Conservation (phyloP, 176 grass and related monocot genomes). For the Pharus latifolius region DNA sequence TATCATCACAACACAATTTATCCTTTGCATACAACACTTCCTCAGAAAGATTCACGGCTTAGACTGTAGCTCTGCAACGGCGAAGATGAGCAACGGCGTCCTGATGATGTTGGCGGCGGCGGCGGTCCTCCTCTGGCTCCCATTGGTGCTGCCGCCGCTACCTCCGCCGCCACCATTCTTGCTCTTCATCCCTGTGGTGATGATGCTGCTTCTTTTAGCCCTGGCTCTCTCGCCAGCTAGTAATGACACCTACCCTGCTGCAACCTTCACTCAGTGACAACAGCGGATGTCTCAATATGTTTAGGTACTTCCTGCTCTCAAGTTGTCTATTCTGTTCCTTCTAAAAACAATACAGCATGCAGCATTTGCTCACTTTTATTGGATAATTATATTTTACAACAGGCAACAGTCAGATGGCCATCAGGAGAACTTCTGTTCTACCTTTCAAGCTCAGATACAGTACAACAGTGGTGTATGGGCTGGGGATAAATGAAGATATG, state of each 20-base stretch:
- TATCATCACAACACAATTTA: not conserved
- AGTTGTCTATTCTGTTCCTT: conserved; percentile 17
- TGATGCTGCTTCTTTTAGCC: conserved; percentile 56
- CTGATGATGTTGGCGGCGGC: conserved; percentile 13
- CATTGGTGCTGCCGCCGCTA: conserved; percentile 55
- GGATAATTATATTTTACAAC: conserved; percentile 15
- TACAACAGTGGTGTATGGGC: conserved; percentile 4
- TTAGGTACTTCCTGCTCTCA: conserved; percentile 8
- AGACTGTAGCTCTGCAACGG: not conserved
- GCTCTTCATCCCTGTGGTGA: conserved; percentile 54
- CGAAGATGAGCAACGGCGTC: conserved; percentile 6
- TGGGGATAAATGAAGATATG: not conserved
- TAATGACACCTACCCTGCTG: not conserved
- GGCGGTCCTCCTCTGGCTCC: conserved; percentile 41
- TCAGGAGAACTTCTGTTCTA: conserved; percentile 50
- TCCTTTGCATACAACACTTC: not conserved
- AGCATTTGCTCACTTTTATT: conserved; percentile 11
- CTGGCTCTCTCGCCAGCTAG: conserved; percentile 27
- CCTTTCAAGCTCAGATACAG: conserved; percentile 12
- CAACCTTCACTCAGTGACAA: conserved; percentile 17
- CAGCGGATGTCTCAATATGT: not conserved
- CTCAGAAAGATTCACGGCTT: not conserved
- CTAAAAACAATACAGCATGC: not conserved
- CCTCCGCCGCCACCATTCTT: conserved; percentile 41
- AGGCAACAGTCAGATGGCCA: not conserved